Conservation (phyloP, 192 early-diverging fungal genomes). For the Coemansia sp. region DNA sequence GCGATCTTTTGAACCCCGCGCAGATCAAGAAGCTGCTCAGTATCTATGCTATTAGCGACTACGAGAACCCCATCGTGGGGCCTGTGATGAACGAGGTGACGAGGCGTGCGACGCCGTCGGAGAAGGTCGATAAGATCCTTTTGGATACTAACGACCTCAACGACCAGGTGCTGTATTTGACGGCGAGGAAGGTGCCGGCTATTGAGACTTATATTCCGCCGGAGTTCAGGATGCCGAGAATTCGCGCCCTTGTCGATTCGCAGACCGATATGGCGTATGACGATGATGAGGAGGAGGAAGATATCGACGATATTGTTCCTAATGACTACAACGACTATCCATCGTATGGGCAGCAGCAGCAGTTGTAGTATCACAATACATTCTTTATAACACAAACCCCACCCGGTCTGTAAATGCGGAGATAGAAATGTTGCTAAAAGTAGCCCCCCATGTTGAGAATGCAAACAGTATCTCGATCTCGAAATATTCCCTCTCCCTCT, state of each 20-base stretch:
- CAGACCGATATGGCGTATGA: constrained; percentile 52
- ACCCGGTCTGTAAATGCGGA: too few relatives aligned
- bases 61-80: constrained; percentile 87
- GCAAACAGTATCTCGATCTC: background rate
- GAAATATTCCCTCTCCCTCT: background rate
- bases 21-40: constrained; percentile 98
- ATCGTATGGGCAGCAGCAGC: background rate
- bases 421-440: background rate
- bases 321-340: constrained; percentile 15
- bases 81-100: constrained; percentile 90
- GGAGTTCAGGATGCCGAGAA: constrained; percentile 57
- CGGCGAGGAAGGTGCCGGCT: constrained; percentile 62
- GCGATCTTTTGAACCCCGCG: constrained; percentile 91
- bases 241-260: constrained; percentile 47
- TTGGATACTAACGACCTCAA: constrained; percentile 76
- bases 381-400: background rate
- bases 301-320: constrained; percentile 4
- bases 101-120: constrained; percentile 76
- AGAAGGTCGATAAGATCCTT: constrained; percentile 87
- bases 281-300: constrained; percentile 24
- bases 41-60: constrained; percentile 94
- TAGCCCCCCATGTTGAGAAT: background rate
- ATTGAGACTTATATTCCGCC: constrained; percentile 76
- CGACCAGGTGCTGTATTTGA: constrained; percentile 60
- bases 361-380: background rate